A percentile compares a stretch with the other conserved stretches of the same genome.
Evolutionary conservation across 352 stramenopile genomes (phyloP).

Genomic region (Globisporangium apiculatum): DNA sequence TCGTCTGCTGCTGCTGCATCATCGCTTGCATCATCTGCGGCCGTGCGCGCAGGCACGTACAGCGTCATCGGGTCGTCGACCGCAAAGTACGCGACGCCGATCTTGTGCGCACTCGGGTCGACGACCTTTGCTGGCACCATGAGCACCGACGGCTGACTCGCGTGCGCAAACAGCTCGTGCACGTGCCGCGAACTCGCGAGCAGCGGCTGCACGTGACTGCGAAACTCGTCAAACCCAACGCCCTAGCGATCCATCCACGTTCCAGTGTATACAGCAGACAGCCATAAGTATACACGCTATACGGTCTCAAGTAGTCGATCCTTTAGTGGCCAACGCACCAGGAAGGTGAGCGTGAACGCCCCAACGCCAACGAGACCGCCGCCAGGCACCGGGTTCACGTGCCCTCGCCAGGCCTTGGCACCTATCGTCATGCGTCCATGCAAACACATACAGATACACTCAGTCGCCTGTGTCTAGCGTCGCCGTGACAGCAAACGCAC

Average conservation of each 20-base stretch:
- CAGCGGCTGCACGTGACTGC: conserved; percentile 51
- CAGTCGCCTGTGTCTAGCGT: background rate
- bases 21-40: background rate
- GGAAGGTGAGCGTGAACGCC: conserved; percentile 50
- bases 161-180: conserved; percentile 40
- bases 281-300: background rate
- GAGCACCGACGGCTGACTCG: conserved; percentile 54
- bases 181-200: conserved; percentile 47
- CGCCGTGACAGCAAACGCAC: background rate
- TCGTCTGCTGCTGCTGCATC: background rate
- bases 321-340: conserved; percentile 19
- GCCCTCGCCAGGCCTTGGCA: conserved; percentile 51
- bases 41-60: conserved; percentile 28
- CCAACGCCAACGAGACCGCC: conserved; percentile 60
- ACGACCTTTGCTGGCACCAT: conserved; percentile 60
- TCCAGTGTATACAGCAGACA: background rate
- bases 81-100: conserved; percentile 42
- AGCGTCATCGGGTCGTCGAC: conserved; percentile 63
- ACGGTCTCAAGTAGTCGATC: background rate
- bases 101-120: conserved; percentile 17
- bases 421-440: conserved; percentile 18
- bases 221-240: conserved; percentile 73
- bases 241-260: conserved; percentile 20
- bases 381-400: conserved; percentile 63
- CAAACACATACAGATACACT: background rate